These are phyloP conservation scores for Dendrocalamus latiflorus DNA, from an alignment of 202 grass and related monocot species.

Conservation along the genomic window DNA sequence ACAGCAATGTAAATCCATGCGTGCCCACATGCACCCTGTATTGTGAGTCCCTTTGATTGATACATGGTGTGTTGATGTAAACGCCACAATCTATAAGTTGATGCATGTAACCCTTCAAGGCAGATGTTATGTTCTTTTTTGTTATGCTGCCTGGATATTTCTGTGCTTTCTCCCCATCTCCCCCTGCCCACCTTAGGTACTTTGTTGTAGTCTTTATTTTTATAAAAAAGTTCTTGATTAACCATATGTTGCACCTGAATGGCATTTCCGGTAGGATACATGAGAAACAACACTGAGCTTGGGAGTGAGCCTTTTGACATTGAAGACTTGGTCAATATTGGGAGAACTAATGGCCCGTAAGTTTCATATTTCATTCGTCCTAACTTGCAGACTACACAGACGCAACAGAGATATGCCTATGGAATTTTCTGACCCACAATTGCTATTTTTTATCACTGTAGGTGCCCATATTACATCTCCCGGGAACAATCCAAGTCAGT, in stretches of 20 bases:
- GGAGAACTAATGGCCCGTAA: constrained; percentile 73
- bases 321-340: constrained; percentile 91
- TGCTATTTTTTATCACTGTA: constrained; percentile 27
- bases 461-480: constrained; percentile 65
- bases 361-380: constrained; percentile 29
- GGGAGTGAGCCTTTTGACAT: constrained; percentile 95
- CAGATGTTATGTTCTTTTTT: background rate
- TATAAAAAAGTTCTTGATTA: background rate
- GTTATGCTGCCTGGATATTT: constrained; percentile 10
- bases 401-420: background rate
- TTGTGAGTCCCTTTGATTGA: background rate
- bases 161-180: background rate
- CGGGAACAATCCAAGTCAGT: constrained; percentile 77
- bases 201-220: background rate
- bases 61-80: constrained; percentile 4
- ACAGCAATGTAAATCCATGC: background rate
- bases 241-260: constrained; percentile 1
- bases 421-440: background rate
- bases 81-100: background rate
- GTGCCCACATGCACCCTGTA: background rate
- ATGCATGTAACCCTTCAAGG: constrained; percentile 24
- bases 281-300: constrained; percentile 58
- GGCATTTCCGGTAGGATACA: constrained; percentile 51
- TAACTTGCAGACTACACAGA: constrained; percentile 19
- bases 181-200: background rate